phyloP scores from a whole-genome alignment of 495 filamentous ascomycete species.

The Parachaetomium inaequale region DNA sequence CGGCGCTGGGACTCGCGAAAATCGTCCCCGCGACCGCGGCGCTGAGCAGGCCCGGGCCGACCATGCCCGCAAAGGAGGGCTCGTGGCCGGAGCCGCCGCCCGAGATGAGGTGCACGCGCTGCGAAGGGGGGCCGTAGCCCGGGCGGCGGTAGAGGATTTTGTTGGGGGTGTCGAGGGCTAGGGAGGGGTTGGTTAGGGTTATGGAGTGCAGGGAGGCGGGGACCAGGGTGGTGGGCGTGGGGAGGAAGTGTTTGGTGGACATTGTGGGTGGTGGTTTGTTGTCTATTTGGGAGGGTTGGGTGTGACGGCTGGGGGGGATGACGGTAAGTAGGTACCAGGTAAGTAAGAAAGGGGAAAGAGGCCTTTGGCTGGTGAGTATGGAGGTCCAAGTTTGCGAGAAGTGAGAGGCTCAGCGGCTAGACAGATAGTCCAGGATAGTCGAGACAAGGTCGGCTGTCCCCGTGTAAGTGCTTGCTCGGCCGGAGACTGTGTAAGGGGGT shows the following conservation, averaged over 20 bases:
- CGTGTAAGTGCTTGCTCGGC: not conserved
- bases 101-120: conserved; percentile 75
- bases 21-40: conserved; percentile 89
- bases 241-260: conserved; percentile 87
- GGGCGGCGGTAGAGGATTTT: conserved; percentile 85
- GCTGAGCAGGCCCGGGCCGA: conserved; percentile 69
- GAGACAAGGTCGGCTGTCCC: no score
- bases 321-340: not conserved
- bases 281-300: not conserved
- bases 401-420: no score
- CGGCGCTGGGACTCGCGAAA: conserved; percentile 83
- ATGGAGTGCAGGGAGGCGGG: conserved; percentile 69
- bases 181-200: conserved; percentile 79
- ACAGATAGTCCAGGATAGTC: no score
- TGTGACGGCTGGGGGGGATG: not conserved
- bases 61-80: conserved; percentile 74
- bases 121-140: not conserved
- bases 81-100: conserved; percentile 94
- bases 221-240: conserved; percentile 78
- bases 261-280: conserved; percentile 31
- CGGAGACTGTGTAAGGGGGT: no score
- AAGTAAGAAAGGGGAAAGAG: no score
- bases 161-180: conserved; percentile 73
- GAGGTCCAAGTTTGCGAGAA: no score
- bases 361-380: no score